Evolutionary conservation across 805 yeast species (phyloP), one percentile per base, ranked within the genome.

Genomic region (Teunomyces aglyptinius): DNA sequence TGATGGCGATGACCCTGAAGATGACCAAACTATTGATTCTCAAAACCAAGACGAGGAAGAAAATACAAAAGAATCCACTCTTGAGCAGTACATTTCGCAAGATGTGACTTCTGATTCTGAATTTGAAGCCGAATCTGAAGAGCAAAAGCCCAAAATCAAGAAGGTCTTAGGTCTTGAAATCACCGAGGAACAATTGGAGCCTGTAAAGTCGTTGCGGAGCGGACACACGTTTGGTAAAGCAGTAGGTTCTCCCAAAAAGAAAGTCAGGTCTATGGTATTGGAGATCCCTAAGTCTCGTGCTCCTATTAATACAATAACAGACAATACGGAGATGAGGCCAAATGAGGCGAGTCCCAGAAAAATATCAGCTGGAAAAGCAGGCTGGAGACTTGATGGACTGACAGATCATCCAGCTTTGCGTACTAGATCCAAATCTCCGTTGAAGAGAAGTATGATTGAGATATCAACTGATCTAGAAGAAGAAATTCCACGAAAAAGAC

Each of bases 381-480:
- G 40, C 26, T 44, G 53, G 50, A 29, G 44, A 34, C 18, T 34
- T 31, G 39, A 44, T 16, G 29, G 29, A 15, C 20, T 45, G 24
- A 38, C 42, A 2, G 69, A 63, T 41, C 54, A 48, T 12, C 70
- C 70, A 4, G 65, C 71, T 4, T 47, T 48, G 38, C 46, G 73
- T 34, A 67, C 73, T 1, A 49, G 73, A 39, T 65, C 70, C 7
- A 65, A 63, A 50, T 67, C 71, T 2, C 73, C 73, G 4, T 43
- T 67, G 45, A 67, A 66, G 46, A 53, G 58, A 47, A 54, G 59
- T 33, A 44, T 58, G 40, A 41, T 48, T 28, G 60, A 61, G 40
- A 22, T 15, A 36, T 52, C 55, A 1, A 43, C 54, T 8, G 49
- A 42, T 5, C 26, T 34, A 13, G 55, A 54, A 18, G 53, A 47